Conservation (phyloP, 768 basidiomycete genomes). For the Russula dissimulans region DNA sequence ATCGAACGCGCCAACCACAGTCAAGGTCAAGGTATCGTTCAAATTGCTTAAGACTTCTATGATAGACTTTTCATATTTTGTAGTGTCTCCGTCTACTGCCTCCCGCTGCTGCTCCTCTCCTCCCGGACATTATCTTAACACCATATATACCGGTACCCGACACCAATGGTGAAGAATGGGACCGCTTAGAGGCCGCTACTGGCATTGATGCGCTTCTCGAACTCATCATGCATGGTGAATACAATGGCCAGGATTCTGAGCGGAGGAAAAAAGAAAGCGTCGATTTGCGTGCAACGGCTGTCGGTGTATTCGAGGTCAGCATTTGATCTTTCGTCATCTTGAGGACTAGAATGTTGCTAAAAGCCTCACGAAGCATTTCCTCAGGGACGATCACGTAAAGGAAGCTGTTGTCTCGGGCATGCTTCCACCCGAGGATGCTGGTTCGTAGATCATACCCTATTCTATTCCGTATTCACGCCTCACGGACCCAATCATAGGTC, state of each 20-base stretch:
- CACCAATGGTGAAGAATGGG: constrained; percentile 89
- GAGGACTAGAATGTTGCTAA: constrained; percentile 2
- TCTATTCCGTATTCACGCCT: constrained; percentile 24
- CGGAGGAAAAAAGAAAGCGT: constrained; percentile 56
- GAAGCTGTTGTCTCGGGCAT: constrained; percentile 64
- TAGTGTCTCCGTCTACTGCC: constrained; percentile 55
- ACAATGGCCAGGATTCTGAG: constrained; percentile 52
- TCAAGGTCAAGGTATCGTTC: constrained; percentile 72
- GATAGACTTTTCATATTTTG: constrained; percentile 22
- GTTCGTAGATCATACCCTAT: constrained; percentile 26
- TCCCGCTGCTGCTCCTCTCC: constrained; percentile 42
- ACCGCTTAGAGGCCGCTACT: constrained; percentile 70
- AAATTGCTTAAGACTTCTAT: neutral
- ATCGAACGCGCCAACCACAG: constrained; percentile 81
- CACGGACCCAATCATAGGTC: constrained; percentile 12
- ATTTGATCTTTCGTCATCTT: neutral
- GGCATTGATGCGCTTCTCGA: constrained; percentile 79
- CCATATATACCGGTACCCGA: constrained; percentile 72
- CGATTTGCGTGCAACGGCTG: constrained; percentile 68
- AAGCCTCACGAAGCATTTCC: constrained; percentile 49
- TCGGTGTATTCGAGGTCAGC: constrained; percentile 74
- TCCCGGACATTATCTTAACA: constrained; percentile 59
- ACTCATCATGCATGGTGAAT: constrained; percentile 80
- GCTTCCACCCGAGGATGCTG: constrained; percentile 44
- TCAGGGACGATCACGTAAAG: constrained; percentile 60